Evolutionary conservation across 257 asterid species (phyloP).

Genomic region (Plantago elongata): DNA sequence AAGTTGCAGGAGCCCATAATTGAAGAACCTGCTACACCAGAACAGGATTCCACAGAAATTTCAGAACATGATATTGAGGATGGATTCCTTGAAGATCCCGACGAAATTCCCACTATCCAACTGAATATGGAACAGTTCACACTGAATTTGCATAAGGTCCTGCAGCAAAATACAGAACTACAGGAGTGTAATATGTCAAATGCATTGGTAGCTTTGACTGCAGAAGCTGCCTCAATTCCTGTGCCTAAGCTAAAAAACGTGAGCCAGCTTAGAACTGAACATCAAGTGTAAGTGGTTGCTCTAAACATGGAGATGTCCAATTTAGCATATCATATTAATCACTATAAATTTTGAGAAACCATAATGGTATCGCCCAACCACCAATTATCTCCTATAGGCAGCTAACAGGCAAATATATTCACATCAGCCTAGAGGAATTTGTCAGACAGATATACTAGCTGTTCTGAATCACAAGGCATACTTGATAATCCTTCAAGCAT

Average conservation of each 20-base stretch:
- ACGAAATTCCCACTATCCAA: constrained; percentile 80
- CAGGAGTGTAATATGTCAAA: constrained; percentile 70
- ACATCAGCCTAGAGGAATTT: neutral
- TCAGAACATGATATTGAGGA: constrained; percentile 61
- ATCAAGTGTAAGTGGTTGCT: constrained; percentile 73
- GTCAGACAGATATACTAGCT: constrained; percentile 3
- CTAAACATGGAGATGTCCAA: constrained; percentile 7
- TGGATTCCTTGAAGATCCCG: constrained; percentile 49
- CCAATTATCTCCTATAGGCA: no score
- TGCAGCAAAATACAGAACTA: constrained; percentile 55
- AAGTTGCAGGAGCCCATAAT: constrained; percentile 45
- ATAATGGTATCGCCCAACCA: neutral
- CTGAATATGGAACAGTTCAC: constrained; percentile 78
- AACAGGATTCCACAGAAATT: constrained; percentile 39
- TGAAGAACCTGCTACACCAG: constrained; percentile 79
- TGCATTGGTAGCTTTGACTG: constrained; percentile 78
- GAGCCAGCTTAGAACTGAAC: constrained; percentile 94
- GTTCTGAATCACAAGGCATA: neutral
- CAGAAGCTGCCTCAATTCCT: constrained; percentile 87
- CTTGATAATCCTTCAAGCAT: constrained; percentile 6
- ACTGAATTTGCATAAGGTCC: constrained; percentile 64
- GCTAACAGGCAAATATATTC: neutral
- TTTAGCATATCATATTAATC: constrained; percentile 12
- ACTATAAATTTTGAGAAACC: neutral
- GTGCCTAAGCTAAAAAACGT: constrained; percentile 80